Conservation (phyloP, 2,329 filamentous ascomycete species). For the Atkinsonella texensis region DNA sequence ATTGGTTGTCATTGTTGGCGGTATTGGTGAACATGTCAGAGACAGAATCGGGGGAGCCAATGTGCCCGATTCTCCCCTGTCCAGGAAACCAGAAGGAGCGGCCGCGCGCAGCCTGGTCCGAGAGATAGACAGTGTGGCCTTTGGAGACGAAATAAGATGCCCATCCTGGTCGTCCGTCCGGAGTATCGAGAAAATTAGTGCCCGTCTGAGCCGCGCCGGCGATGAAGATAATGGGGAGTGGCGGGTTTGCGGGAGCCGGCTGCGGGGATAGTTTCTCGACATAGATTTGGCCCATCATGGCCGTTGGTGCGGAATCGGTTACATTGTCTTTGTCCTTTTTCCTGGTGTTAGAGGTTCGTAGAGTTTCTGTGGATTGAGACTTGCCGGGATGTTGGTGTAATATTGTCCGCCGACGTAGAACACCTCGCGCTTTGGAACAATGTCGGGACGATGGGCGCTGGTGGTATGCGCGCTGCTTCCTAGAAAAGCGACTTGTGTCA, state of each 20-base stretch:
- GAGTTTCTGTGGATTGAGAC: constrained; percentile 1
- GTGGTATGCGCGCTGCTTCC: constrained; percentile 7
- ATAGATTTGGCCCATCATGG: constrained; percentile 17
- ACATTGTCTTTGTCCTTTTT: constrained; percentile 8
- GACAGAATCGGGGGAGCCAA: constrained; percentile 13
- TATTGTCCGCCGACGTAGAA: constrained; percentile 18
- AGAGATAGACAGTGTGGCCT: constrained; percentile 29
- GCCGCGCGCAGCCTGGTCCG: constrained; percentile 24
- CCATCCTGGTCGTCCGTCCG: constrained; percentile 29
- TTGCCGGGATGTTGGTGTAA: constrained; percentile 11
- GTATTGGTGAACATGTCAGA: constrained; percentile 17
- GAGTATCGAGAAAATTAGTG: constrained; percentile 25
- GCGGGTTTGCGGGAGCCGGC: constrained; percentile 8
- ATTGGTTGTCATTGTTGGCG: constrained; percentile 13
- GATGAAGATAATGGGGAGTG: constrained; percentile 20
- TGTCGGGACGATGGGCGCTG: constrained; percentile 5
- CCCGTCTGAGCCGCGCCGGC: constrained; percentile 19
- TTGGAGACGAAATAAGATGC: constrained; percentile 26
- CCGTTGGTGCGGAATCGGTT: constrained; percentile 9
- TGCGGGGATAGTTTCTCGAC: constrained; percentile 20
- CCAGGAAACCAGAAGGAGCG: constrained; percentile 18
- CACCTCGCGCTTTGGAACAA: constrained; percentile 14
- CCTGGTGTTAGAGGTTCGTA: constrained; percentile 4
- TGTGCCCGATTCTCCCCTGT: constrained; percentile 15
- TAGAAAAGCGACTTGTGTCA: constrained; percentile 8